These are phyloP conservation scores for Fusarium xyrophilum DNA, from an alignment of 2,329 filamentous ascomycete genomes.

Conservation along the genomic window DNA sequence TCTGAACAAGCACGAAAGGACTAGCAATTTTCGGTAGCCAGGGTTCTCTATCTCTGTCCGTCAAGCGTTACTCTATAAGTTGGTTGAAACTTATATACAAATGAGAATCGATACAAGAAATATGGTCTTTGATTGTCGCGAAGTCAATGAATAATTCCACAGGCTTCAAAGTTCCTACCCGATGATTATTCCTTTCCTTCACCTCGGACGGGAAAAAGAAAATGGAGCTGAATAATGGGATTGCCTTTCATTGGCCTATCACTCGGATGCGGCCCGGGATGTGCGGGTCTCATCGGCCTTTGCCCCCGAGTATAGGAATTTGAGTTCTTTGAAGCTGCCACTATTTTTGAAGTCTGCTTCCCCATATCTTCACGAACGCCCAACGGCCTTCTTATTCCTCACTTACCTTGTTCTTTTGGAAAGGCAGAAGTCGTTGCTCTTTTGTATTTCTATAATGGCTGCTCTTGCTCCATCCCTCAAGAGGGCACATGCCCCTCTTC, in stretches of 20 bases:
- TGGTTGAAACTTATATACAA: neutral
- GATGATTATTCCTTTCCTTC: no score
- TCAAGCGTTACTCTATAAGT: no score
- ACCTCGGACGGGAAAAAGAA: neutral
- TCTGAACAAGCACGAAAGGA: constrained; percentile 1
- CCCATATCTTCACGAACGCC: constrained; percentile 19
- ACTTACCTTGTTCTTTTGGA: neutral
- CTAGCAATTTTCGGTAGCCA: neutral
- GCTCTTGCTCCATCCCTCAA: constrained; percentile 52
- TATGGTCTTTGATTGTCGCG: neutral
- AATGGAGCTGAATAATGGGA: constrained; percentile 22
- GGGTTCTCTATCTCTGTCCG: neutral
- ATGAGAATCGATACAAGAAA: neutral
- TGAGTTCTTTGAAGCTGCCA: constrained; percentile 31
- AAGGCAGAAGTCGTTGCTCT: neutral
- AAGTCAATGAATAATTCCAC: neutral
- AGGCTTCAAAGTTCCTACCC: neutral
- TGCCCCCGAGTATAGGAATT: constrained; percentile 39
- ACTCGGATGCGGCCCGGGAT: constrained; percentile 27
- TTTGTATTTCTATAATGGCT: constrained; percentile 43
- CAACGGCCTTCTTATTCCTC: neutral
- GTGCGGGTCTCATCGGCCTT: constrained; percentile 41
- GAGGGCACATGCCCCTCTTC: constrained; percentile 52
- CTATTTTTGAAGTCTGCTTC: constrained; percentile 29
- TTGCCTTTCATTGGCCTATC: constrained; percentile 24